These are phyloP conservation scores for Gossypium raimondii DNA, from an alignment of 345 rosid genomes.

Conservation along the genomic window DNA sequence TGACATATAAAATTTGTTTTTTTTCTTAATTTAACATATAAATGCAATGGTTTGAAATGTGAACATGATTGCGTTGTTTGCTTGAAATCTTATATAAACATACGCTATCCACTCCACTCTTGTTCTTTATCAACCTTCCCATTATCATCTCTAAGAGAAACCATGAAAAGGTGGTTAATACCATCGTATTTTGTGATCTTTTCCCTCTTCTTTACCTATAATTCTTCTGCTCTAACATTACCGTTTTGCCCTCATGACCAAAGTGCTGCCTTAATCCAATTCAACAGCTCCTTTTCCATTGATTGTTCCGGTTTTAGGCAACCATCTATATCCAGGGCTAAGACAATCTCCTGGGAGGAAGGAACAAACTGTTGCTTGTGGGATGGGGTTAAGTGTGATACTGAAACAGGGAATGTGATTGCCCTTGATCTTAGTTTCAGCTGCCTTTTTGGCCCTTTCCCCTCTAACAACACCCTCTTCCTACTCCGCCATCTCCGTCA, in stretches of 20 bases:
- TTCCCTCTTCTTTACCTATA: neutral
- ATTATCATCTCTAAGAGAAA: neutral
- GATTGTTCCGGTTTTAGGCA: neutral
- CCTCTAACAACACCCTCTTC: constrained; percentile 10
- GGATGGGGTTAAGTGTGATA: constrained; percentile 23
- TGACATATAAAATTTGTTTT: too few relatives aligned
- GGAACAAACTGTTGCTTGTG: constrained; percentile 22
- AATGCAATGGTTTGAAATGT: too few relatives aligned
- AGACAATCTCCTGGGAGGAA: neutral
- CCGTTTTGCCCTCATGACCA: neutral
- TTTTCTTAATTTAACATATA: too few relatives aligned
- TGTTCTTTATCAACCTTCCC: too few relatives aligned
- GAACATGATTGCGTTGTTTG: too few relatives aligned
- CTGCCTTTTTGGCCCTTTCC: neutral
- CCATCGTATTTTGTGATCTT: neutral
- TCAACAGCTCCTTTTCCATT: neutral
- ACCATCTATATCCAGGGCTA: neutral
- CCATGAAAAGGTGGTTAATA: neutral
- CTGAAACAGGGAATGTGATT: constrained; percentile 16
- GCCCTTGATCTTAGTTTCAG: constrained; percentile 25
- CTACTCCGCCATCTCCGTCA: constrained; percentile 1
- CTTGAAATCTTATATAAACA: too few relatives aligned
- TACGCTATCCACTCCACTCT: too few relatives aligned
- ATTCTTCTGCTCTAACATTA: neutral
- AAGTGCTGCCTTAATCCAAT: neutral